Percentiles rank a stretch among this genome's conserved stretches.
Evolutionary conservation across 495 filamentous ascomycete species (phyloP).

Genomic region (Rhypophila decipiens): DNA sequence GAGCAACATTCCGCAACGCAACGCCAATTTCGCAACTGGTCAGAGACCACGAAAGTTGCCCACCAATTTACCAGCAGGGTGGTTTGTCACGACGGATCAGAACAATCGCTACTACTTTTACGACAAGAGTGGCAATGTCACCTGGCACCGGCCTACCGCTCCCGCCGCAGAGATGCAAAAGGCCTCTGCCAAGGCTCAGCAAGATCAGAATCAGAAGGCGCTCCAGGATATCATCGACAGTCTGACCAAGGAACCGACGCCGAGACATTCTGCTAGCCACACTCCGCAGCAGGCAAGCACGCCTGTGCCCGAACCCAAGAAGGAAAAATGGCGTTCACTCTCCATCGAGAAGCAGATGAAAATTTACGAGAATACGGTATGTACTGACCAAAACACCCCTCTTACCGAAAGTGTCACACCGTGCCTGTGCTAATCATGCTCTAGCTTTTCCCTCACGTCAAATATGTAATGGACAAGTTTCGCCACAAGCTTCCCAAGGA

Average conservation of each 20-base stretch:
- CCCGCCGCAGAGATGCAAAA: slow-evolving; percentile 61
- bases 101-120: slow-evolving; percentile 74
- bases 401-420: too few relatives aligned
- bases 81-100: slow-evolving; percentile 65
- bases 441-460: slow-evolving; percentile 76
- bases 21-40: slow-evolving; percentile 49
- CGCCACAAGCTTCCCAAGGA: slow-evolving; percentile 78
- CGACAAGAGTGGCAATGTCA: slow-evolving; percentile 62
- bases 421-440: slow-evolving; percentile 18
- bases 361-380: slow-evolving; percentile 84
- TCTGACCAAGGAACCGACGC: slow-evolving; percentile 58
- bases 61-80: slow-evolving; percentile 64
- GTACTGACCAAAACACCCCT: slow-evolving; percentile 12
- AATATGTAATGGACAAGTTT: slow-evolving; percentile 79
- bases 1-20: slow-evolving; percentile 57
- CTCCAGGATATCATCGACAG: slow-evolving; percentile 82
- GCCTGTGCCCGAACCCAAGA: slow-evolving; percentile 55
- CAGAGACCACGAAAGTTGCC: slow-evolving; percentile 50
- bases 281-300: slow-evolving; percentile 61
- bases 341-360: slow-evolving; percentile 84
- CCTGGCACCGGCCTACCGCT: slow-evolving; percentile 67
- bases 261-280: slow-evolving; percentile 42
- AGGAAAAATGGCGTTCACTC: slow-evolving; percentile 76
- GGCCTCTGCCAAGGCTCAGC: slow-evolving; percentile 53
- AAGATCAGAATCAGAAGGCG: slow-evolving; percentile 43